A percentile compares a stretch with the other conserved stretches of the same genome.
These are phyloP conservation scores for Eucalyptus brandiana DNA, from an alignment of 345 rosid species.

Conservation along the genomic window DNA sequence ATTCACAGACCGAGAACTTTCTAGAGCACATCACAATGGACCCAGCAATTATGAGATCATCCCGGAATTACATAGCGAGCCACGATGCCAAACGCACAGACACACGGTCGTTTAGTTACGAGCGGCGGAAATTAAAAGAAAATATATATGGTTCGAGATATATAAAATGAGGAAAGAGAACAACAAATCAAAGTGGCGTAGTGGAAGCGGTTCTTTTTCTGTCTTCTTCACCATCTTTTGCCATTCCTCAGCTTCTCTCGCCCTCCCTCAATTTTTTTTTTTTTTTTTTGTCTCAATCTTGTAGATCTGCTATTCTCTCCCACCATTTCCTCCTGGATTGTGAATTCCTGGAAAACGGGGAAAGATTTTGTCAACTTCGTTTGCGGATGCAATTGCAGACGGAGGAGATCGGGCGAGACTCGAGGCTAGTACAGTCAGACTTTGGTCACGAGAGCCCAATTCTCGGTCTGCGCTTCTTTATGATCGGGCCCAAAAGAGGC, in stretches of 20 bases:
- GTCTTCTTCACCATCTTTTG: no score
- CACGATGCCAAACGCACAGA: not conserved
- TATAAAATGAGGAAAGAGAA: rapidly evolving
- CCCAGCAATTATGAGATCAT: not conserved
- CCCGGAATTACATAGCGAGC: not conserved
- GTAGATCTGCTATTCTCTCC: no score
- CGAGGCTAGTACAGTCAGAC: no score
- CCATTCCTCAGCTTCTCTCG: not conserved
- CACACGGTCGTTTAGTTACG: not conserved
- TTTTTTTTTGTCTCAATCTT: no score
- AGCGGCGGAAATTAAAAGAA: not conserved
- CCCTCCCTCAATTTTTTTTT: no score
- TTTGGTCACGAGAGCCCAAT: no score
- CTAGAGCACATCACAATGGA: not conserved
- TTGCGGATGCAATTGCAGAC: no score
- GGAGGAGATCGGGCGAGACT: no score
- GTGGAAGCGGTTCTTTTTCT: slow-evolving; percentile 33
- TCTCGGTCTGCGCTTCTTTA: not conserved
- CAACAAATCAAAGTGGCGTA: slow-evolving; percentile 38
- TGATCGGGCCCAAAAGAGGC: not conserved
- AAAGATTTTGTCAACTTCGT: no score
- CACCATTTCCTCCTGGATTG: no score
- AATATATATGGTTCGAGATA: rapidly evolving
- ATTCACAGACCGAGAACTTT: not conserved
- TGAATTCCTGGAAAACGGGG: no score